Conservation (phyloP, 2,329 filamentous ascomycete species). For the Apiospora aurea region DNA sequence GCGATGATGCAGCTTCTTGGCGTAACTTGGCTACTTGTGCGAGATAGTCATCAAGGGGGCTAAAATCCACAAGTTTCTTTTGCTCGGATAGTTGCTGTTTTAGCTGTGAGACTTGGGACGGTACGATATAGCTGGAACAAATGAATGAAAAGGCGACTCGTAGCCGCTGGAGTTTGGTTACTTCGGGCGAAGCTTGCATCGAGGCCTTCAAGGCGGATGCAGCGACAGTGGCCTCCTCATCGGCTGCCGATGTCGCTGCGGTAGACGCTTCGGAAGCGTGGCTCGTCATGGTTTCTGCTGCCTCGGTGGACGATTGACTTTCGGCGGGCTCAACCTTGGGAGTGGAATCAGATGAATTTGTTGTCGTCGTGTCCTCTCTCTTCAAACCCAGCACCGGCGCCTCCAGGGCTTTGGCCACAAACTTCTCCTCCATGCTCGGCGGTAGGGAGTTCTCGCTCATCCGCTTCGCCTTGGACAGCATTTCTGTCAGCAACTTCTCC, state of each 20-base stretch:
- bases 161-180: slow-evolving; percentile 68
- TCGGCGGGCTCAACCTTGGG: slow-evolving; percentile 45
- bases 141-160: slow-evolving; percentile 72
- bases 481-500: slow-evolving; percentile 69
- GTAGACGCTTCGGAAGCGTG: slow-evolving; percentile 52
- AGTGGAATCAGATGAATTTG: slow-evolving; percentile 31
- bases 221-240: slow-evolving; percentile 37
- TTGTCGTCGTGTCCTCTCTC: slow-evolving; percentile 49
- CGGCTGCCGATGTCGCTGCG: slow-evolving; percentile 51
- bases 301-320: slow-evolving; percentile 51
- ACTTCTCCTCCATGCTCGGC: slow-evolving; percentile 82
- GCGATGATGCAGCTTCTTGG: slow-evolving; percentile 72
- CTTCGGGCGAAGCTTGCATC: slow-evolving; percentile 54
- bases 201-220: slow-evolving; percentile 46
- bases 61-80: slow-evolving; percentile 64
- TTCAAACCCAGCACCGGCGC: slow-evolving; percentile 75
- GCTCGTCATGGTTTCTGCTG: slow-evolving; percentile 44
- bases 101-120: slow-evolving; percentile 51
- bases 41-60: slow-evolving; percentile 74
- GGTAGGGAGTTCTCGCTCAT: slow-evolving; percentile 75
- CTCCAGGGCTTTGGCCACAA: slow-evolving; percentile 78
- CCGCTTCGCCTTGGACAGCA: slow-evolving; percentile 74
- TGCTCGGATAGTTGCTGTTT: slow-evolving; percentile 49
- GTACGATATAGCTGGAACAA: slow-evolving; percentile 64
- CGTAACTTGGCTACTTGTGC: slow-evolving; percentile 70